Percentiles rank a stretch among this genome's conserved stretches.
phyloP scores from a whole-genome alignment of 2,329 filamentous ascomycete genomes.

The Grosmannia clavigera region DNA sequence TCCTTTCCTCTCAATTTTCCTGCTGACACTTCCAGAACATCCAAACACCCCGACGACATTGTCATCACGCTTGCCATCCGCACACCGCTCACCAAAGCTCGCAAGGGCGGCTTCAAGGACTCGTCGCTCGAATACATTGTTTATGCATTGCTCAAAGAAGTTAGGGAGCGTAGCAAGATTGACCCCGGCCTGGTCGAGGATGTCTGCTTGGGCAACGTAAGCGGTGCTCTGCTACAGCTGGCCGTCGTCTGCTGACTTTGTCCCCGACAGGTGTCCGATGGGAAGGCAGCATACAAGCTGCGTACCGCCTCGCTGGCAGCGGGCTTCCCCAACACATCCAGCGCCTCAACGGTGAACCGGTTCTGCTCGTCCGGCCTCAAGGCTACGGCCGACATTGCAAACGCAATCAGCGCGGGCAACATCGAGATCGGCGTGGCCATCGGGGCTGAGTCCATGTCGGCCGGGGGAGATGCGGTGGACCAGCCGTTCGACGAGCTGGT shows the following conservation, averaged over 20 bases:
- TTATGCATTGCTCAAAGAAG: conserved; percentile 69
- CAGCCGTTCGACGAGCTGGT: conserved; percentile 69
- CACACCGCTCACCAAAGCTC: conserved; percentile 77
- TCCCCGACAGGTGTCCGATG: conserved; percentile 57
- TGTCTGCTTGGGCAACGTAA: conserved; percentile 80
- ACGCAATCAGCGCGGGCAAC: conserved; percentile 65
- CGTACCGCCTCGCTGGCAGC: conserved; percentile 82
- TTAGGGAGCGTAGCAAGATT: conserved; percentile 58
- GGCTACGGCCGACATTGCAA: conserved; percentile 87
- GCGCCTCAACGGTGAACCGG: conserved; percentile 74
- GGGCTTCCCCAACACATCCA: conserved; percentile 83
- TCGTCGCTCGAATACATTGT: conserved; percentile 78
- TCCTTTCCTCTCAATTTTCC: neutral
- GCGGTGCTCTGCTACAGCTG: neutral
- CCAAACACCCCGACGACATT: conserved; percentile 90
- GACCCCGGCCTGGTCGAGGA: conserved; percentile 78
- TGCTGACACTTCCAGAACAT: conserved; percentile 43
- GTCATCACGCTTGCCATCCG: conserved; percentile 90
- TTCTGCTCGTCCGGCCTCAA: conserved; percentile 97
- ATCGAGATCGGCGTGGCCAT: conserved; percentile 83
- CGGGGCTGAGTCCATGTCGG: conserved; percentile 81
- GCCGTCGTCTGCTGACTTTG: neutral
- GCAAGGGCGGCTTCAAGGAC: conserved; percentile 93
- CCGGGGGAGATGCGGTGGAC: conserved; percentile 56
- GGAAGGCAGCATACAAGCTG: conserved; percentile 79